phyloP scores from a whole-genome alignment of 164 flowering plant genomes.

The Aristolochia fimbriata region DNA sequence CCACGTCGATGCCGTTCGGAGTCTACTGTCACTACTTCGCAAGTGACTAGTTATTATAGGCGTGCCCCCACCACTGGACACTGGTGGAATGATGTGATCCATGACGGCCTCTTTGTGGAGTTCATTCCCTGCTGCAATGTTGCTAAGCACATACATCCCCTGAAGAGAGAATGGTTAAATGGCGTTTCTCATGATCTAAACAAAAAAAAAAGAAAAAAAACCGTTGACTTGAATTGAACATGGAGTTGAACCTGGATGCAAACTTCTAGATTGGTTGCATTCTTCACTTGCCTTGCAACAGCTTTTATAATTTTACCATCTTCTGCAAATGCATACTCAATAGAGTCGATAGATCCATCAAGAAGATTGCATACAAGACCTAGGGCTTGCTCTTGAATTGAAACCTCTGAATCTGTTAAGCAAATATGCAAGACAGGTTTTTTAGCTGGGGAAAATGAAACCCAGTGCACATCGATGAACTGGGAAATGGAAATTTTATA shows the following conservation, averaged over 20 bases:
- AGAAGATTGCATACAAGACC: conserved; percentile 84
- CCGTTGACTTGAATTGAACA: background rate
- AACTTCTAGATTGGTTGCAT: conserved; percentile 46
- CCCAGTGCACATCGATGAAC: background rate
- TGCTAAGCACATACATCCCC: conserved; percentile 85
- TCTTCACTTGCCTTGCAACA: conserved; percentile 58
- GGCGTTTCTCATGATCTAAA: too few relatives aligned
- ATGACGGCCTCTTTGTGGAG: conserved; percentile 80
- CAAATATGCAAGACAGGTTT: background rate
- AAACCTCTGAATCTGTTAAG: conserved; percentile 65
- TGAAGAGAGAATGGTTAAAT: conserved; percentile 8
- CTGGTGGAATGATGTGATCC: conserved; percentile 42
- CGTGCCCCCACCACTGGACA: conserved; percentile 17
- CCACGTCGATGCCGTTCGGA: conserved; percentile 78
- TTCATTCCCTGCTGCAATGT: conserved; percentile 75
- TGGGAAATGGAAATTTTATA: background rate
- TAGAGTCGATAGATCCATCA: conserved; percentile 51
- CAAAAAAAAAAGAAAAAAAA: too few relatives aligned
- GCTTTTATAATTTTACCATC: conserved; percentile 57
- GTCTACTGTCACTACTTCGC: conserved; percentile 46
- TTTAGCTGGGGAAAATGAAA: too few relatives aligned
- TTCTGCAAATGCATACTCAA: conserved; percentile 57
- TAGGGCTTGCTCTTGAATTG: conserved; percentile 86
- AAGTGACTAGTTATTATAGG: conserved; percentile 44
- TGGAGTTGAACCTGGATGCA: conserved; percentile 49